Conservation (phyloP, 495 filamentous ascomycete species). For the Emericellopsis terricola region DNA sequence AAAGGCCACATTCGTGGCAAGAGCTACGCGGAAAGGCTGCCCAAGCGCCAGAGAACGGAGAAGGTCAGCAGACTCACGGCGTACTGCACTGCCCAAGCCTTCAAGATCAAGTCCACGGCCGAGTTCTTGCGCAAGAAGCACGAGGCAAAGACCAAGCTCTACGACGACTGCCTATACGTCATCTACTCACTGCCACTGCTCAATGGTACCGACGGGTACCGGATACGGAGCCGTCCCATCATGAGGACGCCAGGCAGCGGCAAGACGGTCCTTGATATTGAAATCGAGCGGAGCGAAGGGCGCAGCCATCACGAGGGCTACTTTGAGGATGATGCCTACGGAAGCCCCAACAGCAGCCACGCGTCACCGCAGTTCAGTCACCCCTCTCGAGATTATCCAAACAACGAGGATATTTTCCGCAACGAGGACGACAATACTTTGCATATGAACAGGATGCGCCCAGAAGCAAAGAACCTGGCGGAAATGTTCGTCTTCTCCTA, state of each 20-base stretch:
- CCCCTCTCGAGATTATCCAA: no score
- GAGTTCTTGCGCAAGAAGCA: constrained; percentile 79
- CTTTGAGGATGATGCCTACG: constrained; percentile 21
- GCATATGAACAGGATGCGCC: constrained; percentile 31
- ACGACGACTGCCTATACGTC: constrained; percentile 93
- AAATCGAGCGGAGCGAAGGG: constrained; percentile 86
- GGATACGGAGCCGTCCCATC: constrained; percentile 74
- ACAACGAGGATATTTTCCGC: constrained; percentile 4
- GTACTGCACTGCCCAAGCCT: constrained; percentile 90
- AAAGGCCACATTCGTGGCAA: constrained; percentile 55
- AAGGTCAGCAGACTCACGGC: constrained; percentile 82
- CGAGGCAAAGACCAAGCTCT: constrained; percentile 91
- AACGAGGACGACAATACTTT: constrained; percentile 10
- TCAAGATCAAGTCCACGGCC: constrained; percentile 68
- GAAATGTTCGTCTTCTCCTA: constrained; percentile 99
- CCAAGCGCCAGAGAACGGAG: constrained; percentile 72
- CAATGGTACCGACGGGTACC: constrained; percentile 67
- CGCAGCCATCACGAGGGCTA: constrained; percentile 84
- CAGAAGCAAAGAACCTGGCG: constrained; percentile 56
- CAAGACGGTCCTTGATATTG: constrained; percentile 81
- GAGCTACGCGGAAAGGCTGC: constrained; percentile 86
- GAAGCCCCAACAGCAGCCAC: constrained; percentile 3
- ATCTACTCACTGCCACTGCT: constrained; percentile 87
- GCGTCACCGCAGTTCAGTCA: background rate
- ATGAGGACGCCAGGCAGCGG: constrained; percentile 77